phyloP scores from a whole-genome alignment of 2,329 filamentous ascomycete species.

The Nemania bipapillata region DNA sequence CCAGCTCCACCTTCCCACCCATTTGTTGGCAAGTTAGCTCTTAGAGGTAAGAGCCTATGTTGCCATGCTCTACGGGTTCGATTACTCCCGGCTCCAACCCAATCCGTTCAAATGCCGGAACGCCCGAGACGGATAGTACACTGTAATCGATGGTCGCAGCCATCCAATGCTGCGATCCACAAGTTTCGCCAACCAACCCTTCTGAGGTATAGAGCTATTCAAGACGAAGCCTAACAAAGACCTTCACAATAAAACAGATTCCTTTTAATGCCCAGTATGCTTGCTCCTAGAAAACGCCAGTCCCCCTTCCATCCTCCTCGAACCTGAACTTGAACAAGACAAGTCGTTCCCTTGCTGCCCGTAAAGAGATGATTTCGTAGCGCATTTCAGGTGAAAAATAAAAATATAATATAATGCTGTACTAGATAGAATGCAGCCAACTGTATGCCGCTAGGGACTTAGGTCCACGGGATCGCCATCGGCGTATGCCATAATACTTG shows the following conservation, averaged over 20 bases:
- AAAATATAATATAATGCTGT: constrained; percentile 42
- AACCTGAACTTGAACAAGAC: constrained; percentile 37
- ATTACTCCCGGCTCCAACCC: constrained; percentile 13
- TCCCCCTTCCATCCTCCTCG: constrained; percentile 16
- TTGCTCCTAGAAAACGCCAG: constrained; percentile 34
- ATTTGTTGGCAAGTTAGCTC: constrained; percentile 7
- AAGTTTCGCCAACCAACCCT: constrained; percentile 24
- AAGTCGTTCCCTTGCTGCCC: constrained; percentile 34
- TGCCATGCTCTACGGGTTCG: background rate
- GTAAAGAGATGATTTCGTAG: constrained; percentile 44
- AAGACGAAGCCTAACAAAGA: constrained; percentile 18
- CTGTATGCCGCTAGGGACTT: constrained; percentile 5
- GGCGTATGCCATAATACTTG: constrained; percentile 34
- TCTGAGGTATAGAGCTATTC: constrained; percentile 22
- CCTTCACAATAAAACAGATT: constrained; percentile 23
- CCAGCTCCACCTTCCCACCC: constrained; percentile 2
- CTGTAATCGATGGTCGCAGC: constrained; percentile 13
- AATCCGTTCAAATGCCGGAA: constrained; percentile 28
- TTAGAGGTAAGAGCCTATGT: background rate
- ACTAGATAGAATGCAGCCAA: constrained; percentile 21
- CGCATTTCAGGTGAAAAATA: constrained; percentile 42
- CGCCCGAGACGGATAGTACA: constrained; percentile 34
- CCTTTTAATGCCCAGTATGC: constrained; percentile 37
- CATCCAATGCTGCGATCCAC: constrained; percentile 23
- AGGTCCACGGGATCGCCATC: constrained; percentile 19